Evolutionary conservation across 345 rosid species (phyloP).

Genomic region (Toxicodendron radicans): DNA sequence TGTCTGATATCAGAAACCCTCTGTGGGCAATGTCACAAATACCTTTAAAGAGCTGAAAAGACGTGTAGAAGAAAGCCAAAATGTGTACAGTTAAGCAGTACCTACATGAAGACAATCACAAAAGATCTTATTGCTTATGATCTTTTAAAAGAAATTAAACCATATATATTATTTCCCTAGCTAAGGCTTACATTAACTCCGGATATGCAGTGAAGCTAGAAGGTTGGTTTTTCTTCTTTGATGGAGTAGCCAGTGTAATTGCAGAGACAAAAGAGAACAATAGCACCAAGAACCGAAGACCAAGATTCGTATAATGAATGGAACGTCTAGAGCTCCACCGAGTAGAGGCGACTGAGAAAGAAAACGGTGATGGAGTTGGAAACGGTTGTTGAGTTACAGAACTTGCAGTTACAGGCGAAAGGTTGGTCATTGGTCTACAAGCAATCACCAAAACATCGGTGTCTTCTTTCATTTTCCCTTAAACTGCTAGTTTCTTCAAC

Average conservation of each 20-base stretch:
- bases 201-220: conserved; percentile 50
- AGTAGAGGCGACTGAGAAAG: conserved; percentile 45
- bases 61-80: conserved; percentile 53
- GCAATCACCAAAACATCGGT: conserved; percentile 31
- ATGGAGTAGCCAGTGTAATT: conserved; percentile 47
- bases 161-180: not conserved
- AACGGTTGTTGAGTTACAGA: conserved; percentile 35
- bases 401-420: conserved; percentile 37
- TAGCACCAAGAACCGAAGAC: conserved; percentile 52
- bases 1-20: too few species aligned
- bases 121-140: not conserved
- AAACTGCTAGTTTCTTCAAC: conserved; percentile 18
- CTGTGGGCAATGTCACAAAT: conserved; percentile 60
- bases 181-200: conserved; percentile 51
- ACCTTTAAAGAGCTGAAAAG: conserved; percentile 71
- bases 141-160: not conserved
- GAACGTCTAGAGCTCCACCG: conserved; percentile 43
- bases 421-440: conserved; percentile 38
- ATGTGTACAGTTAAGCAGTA: conserved; percentile 58
- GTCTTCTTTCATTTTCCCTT: conserved; percentile 32
- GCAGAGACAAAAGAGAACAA: conserved; percentile 66
- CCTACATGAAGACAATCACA: conserved; percentile 35
- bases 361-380: conserved; percentile 65
- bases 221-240: conserved; percentile 29
- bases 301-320: conserved; percentile 30